Base-by-base conservation (phyloP, 305 asterid species). In the Fraxinus floribunda region DNA sequence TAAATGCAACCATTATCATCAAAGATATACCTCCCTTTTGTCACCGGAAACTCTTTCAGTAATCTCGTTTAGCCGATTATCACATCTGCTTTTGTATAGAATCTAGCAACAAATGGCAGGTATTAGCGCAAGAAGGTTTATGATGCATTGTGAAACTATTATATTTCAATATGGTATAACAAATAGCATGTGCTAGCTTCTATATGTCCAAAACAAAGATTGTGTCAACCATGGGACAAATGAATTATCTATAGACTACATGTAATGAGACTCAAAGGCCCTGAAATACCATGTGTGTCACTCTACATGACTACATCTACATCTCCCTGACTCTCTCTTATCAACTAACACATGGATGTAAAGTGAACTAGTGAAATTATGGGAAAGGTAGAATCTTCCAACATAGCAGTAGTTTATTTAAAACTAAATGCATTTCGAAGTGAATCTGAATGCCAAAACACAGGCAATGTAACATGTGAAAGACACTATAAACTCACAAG, bases 31-130 rank as follows among this genome's bases (percentile, higher is more conserved):
- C 99, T 94, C 98, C 83, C 82, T 90, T 83, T 91, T 94, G 90
- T 94, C 99, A 5, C 87, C 90, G 76, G 94, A 89, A 90, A 93
- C 95, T 88, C 88, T 92, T 87, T 90, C 97, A 66, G 92, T 89
- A 84, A 95, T 93, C 94, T 94, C 99, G 73, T 95, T 95, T 83
- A 95, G 84, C 79, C 99, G 90, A 87, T 92, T 95, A 86, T 94
- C 99, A 41, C 98, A 94, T 84, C 96, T 92, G 84, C 98, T 95
- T 91, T 95, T 95, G 89, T 95, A 92, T 49, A 95, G 89, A 87
- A 95, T 88, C 99, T 95, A 88, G 80, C 75, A 88, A 18, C 83
- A 86, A 81, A 86, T 35, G 79, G 44, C 76, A 84, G 62, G 62
- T 55, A 85, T 85, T 73, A 88, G 83, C 39, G 49, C 78, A 81